Evolutionary conservation across 106 monocot genomes (phyloP), one percentile per base, ranked within the genome.

Genomic region (Platanthera guangdongensis): DNA sequence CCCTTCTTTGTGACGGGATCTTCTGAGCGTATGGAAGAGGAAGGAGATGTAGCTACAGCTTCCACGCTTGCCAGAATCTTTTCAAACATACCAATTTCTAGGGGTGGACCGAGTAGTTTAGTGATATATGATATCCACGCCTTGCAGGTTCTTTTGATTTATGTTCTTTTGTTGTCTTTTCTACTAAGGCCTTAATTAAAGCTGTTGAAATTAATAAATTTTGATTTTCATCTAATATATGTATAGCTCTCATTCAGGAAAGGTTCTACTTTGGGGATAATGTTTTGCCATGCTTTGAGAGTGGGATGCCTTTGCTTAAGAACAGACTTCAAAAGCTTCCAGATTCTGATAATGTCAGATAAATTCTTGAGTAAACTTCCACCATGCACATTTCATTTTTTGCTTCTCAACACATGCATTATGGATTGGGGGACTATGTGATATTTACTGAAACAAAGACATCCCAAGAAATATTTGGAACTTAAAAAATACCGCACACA

Each of bases 231-330:
- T 10, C 39, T 22, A 67, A 4, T 67, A 11, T 67, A 12, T 5
- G 0, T 68, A 52, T 16, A 12, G 22, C 72, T 64, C 15, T 25
- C 13, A 69, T 72, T 54, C 75, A 99, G 97, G 97, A 99, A 78
- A 85, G 97, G 68, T 99, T 99, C 78, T 99, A 99, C 76, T 99
- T 99, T 85, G 97, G 97, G 15, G 97, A 99, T 71, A 86, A 83
- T 80, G 94, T 94, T 11, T 80, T 92, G 57, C 94, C 97, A 67
- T 88, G 86, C 83, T 94, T 94, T 84, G 97, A 94, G 82, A 99
- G 97, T 85, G 97, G 94, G 13, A 74, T 99, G 16, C 94, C 94
- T 77, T 81, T 99, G 60, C 86, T 99, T 1, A 90, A 82, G 84
- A 94, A 72, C 55, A 89, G 97, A 74, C 94, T 99, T 82, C 94